These are phyloP conservation scores for Phoma sp. DNA, from an alignment of 2,329 filamentous ascomycete species.

Conservation along the genomic window DNA sequence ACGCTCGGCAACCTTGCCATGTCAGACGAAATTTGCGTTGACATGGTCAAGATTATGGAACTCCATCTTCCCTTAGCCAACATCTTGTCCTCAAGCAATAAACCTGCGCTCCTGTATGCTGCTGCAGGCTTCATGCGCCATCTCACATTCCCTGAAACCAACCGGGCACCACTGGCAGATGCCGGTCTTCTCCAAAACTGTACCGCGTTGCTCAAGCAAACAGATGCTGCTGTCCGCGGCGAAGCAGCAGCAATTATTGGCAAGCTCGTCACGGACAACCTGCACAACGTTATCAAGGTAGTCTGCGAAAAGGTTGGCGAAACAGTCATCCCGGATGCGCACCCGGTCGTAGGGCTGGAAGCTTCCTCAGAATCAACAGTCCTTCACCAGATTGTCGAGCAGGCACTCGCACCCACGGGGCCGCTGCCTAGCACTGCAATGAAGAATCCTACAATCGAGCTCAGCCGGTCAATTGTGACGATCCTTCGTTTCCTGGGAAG, in stretches of 20 bases:
- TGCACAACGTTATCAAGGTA: constrained; percentile 40
- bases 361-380: constrained; percentile 30
- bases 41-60: constrained; percentile 44
- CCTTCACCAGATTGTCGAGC: constrained; percentile 38
- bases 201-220: constrained; percentile 34
- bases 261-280: constrained; percentile 42
- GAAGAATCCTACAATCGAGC: constrained; percentile 48
- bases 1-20: constrained; percentile 49
- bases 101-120: constrained; percentile 43
- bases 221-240: constrained; percentile 42
- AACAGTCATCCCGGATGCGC: constrained; percentile 15
- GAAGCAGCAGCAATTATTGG: constrained; percentile 45
- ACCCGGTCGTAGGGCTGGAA: constrained; percentile 20
- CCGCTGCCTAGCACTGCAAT: constrained; percentile 47
- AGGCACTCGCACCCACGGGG: constrained; percentile 38
- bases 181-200: constrained; percentile 42
- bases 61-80: constrained; percentile 38
- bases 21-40: constrained; percentile 41
- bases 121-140: constrained; percentile 48
- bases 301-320: constrained; percentile 31
- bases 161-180: constrained; percentile 38
- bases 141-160: constrained; percentile 44
- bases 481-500: constrained; percentile 32
- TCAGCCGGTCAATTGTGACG: constrained; percentile 23
- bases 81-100: constrained; percentile 34